Evolutionary conservation across 805 yeast genomes (phyloP), one percentile per base, ranked within the genome.

Genomic region (Candida peoriensis): DNA sequence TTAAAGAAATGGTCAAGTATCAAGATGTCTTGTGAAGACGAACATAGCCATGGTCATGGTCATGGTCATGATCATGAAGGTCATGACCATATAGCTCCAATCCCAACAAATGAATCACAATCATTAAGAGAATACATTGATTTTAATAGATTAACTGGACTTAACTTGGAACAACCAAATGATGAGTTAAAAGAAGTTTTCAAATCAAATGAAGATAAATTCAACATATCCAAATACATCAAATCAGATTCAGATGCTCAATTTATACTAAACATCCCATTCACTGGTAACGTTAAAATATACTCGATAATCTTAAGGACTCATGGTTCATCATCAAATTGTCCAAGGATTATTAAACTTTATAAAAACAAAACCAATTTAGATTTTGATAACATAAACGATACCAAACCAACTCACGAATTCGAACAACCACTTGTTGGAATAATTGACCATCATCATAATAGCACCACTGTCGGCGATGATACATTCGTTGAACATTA

Each of bases 161-260:
- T 86, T 42, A 89, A 89, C 50, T 64, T 78, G 25, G 61, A 62
- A 15, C 76, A 74, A 44, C 66, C 66, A 2, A 62, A 63, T n/a
- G 63, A 66, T 2, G 81, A 81, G 7, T 12, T 56, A 49, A 16
- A 55, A 63, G 34, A 42, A 43, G 18, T 61, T 15, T 72, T 89
- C 56, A 80, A 78, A 44, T 47, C 64, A 2, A 58, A 65, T 30
- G 72, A 66, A 2, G 63, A 67, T 6, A 72, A 73, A 47, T 76
- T 73, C 41, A 57, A 64, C n/a, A 44, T 74, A 8, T 40, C 76
- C 63, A 43, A 60, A 24, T 48, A 59, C 63, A 52, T 78, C 30
- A 62, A 74, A 57, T 74, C 84, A 1, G 96, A 89, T 54, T 77
- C 83, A 2, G 97, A 90, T 51, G 75, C 80, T 39, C 96, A 90